Conservation (phyloP, 352 stramenopile genomes). For the Phytophthora citrophthora region DNA sequence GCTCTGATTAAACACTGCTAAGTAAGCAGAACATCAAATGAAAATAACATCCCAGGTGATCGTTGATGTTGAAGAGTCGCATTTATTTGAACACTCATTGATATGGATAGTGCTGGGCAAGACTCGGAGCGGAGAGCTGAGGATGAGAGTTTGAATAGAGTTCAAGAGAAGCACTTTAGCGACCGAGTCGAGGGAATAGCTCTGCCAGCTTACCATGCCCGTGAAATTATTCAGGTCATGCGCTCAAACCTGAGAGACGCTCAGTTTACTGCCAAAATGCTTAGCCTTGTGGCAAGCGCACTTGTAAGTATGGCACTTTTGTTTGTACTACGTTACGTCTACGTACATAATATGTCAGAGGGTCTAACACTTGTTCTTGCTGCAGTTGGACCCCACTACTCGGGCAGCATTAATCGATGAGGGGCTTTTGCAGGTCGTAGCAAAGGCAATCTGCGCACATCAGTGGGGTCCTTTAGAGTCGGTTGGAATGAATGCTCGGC, state of each 20-base stretch:
- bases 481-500: slow-evolving; percentile 12
- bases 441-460: slow-evolving; percentile 25
- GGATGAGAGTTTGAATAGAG: not conserved
- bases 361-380: not conserved
- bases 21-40: not conserved
- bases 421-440: slow-evolving; percentile 33
- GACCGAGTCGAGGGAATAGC: slow-evolving; percentile 16
- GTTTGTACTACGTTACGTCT: too few species aligned
- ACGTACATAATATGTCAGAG: too few species aligned
- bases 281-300: slow-evolving; percentile 21
- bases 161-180: slow-evolving; percentile 15
- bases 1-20: slow-evolving; percentile 59
- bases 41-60: slow-evolving; percentile 18
- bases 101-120: not conserved
- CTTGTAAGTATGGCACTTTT: slow-evolving; percentile 13
- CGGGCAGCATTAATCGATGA: slow-evolving; percentile 28
- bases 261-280: slow-evolving; percentile 21
- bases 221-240: slow-evolving; percentile 33
- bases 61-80: slow-evolving; percentile 18
- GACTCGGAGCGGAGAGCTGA: not conserved
- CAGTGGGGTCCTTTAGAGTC: slow-evolving; percentile 17
- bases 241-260: slow-evolving; percentile 28
- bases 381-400: slow-evolving; percentile 26
- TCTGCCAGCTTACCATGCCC: slow-evolving; percentile 26
- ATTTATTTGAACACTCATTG: not conserved